Evolutionary conservation across 2,329 filamentous ascomycete species (phyloP).

Genomic region (Trichoderma sp.): DNA sequence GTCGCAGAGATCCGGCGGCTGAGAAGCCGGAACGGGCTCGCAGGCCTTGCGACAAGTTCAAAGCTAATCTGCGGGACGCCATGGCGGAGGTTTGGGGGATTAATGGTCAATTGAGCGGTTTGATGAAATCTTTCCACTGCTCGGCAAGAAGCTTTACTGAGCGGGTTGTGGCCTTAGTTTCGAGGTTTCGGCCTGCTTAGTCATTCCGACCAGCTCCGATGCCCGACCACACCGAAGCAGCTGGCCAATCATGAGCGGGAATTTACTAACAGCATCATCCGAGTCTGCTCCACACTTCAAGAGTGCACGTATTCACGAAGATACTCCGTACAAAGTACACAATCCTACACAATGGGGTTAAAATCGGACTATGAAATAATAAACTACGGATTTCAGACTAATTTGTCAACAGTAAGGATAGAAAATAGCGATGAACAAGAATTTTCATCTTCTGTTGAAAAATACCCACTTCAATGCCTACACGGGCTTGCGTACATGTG

Average conservation of each 20-base stretch:
- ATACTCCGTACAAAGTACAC: not conserved
- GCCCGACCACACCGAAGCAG: conserved; percentile 23
- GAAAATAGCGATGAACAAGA: not conserved
- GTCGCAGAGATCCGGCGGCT: conserved; percentile 72
- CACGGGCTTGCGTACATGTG: not conserved
- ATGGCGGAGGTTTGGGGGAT: conserved; percentile 63
- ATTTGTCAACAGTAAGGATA: not conserved
- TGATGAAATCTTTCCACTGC: conserved; percentile 53
- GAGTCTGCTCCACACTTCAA: not conserved
- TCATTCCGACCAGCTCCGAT: conserved; percentile 48
- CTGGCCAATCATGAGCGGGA: conserved; percentile 36
- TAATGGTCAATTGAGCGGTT: conserved; percentile 56
- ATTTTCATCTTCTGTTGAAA: not conserved
- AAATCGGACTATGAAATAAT: not conserved
- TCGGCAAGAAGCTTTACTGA: conserved; percentile 49
- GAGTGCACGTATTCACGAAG: not conserved
- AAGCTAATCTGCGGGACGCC: conserved; percentile 96
- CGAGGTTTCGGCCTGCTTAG: conserved; percentile 39
- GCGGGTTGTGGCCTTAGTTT: conserved; percentile 47
- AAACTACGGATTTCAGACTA: no score
- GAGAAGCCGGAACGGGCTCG: conserved; percentile 84
- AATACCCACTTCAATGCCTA: not conserved
- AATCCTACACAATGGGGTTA: not conserved
- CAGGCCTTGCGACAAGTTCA: conserved; percentile 89
- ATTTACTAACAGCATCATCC: conserved; percentile 36